Base-by-base conservation (phyloP, 2,329 filamentous ascomycete genomes). In the Colletotrichum magnum region DNA sequence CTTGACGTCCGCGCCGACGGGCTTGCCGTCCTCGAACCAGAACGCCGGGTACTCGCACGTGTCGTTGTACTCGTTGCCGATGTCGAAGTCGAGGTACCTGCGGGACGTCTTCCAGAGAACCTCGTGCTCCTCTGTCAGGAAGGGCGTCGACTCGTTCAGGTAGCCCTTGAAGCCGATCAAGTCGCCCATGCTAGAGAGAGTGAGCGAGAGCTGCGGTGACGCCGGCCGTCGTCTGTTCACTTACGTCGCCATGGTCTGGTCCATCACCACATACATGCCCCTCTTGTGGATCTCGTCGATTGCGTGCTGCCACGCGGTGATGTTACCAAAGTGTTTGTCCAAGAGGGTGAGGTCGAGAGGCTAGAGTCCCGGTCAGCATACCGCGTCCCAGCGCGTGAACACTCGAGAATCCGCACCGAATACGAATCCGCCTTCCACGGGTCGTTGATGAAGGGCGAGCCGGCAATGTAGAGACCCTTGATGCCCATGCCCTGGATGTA, bases 401-500 rank as follows among this genome's bases (percentile, higher is more conserved):
- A 21, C n/a, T n/a, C 36, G 16, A 75, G 10, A 12, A 4, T 43
- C 41, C 76, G 39, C 73, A 79, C 78, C 64, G 78, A 79, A 76
- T 90, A 92, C 9, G 85, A 85, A 75, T 92, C 89, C 13, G 86
- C 82, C 15, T 85, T 86, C 90, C 90, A 92, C 6, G 90, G 90
- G 72, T 85, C 80, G 74, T 92, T 92, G 77, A 92, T 86, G 73
- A 91, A 85, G 9, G 88, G 83, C 52, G 86, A 88, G n/a, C 89
- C 90, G 36, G 88, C 89, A 54, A 92, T 83, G 73, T 91, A 91
- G 36, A 91, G 79, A 5, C 82, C 88, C 81, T 88, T 89, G 75
- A 90, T 86, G 21, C 89, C 90, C 85, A 90, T 88, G 68, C 88
- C 90, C 70, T 88, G 85, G 45, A 92, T 79, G 75, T 92, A 92